A percentile compares a stretch with the other conserved stretches of the same genome.
Conservation (phyloP, 352 stramenopile species). For the Elongisporangium prolatum region DNA sequence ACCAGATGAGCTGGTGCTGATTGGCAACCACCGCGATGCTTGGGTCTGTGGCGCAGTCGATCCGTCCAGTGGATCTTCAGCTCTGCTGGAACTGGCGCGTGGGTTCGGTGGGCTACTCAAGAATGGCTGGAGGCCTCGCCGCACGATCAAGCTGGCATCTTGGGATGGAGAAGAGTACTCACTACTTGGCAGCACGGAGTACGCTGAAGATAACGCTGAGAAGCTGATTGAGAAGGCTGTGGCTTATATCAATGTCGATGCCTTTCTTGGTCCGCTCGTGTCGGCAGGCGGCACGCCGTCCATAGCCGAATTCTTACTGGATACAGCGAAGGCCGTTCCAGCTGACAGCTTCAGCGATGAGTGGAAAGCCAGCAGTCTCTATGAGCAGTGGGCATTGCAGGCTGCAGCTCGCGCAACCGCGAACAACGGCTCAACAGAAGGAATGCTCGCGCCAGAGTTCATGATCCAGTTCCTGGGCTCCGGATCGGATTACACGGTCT, state of each 20-base stretch:
- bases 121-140: conserved; percentile 45
- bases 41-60: conserved; percentile 68
- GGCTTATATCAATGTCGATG: conserved; percentile 85
- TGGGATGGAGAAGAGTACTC: conserved; percentile 81
- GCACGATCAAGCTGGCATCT: conserved; percentile 58
- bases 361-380: conserved; percentile 22
- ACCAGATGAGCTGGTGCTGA: conserved; percentile 42
- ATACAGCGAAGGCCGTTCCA: conserved; percentile 48
- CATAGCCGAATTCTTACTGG: conserved; percentile 46
- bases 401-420: not conserved
- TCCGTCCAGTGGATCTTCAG: conserved; percentile 53
- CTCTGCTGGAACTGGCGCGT: conserved; percentile 60
- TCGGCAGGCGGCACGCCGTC: conserved; percentile 49
- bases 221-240: conserved; percentile 45
- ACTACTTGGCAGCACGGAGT: conserved; percentile 63
- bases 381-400: conserved; percentile 32
- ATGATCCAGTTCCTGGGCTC: conserved; percentile 51
- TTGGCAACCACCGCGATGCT: conserved; percentile 79
- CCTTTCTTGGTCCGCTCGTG: conserved; percentile 46
- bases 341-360: conserved; percentile 25
- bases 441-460: conserved; percentile 32
- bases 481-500: conserved; percentile 70
- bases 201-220: conserved; percentile 54
- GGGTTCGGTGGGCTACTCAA: conserved; percentile 40
- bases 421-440: conserved; percentile 1